Evolutionary conservation across 352 stramenopile species (phyloP).

Genomic region (Ophiocytium majus): DNA sequence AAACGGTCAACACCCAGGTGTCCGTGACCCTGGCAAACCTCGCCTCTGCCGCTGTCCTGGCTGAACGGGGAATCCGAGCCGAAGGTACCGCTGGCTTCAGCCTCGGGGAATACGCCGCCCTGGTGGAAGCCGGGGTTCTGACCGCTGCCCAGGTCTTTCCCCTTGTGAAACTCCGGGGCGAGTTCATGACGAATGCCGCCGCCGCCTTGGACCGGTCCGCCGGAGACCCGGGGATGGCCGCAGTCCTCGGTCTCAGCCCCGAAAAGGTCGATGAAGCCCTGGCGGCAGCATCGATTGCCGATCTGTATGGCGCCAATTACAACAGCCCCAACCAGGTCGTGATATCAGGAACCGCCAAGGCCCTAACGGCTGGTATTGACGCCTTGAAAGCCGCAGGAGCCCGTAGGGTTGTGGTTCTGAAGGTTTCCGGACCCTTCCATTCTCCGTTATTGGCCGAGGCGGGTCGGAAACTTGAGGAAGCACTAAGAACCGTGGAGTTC

Average conservation of each 20-base stretch:
- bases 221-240: neutral
- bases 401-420: neutral
- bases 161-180: neutral
- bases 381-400: neutral
- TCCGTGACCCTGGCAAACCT: neutral
- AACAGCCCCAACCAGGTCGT: neutral
- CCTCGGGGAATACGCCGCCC: conserved; percentile 2
- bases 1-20: neutral
- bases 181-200: neutral
- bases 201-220: too few species aligned
- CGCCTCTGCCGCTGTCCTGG: neutral
- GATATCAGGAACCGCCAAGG: neutral
- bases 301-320: neutral
- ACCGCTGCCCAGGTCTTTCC: neutral
- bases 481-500: neutral
- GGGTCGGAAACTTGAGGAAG: neutral
- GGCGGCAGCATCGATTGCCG: neutral
- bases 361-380: neutral
- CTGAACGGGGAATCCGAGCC: too few species aligned
- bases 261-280: neutral
- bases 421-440: neutral
- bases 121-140: neutral
- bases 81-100: too few species aligned
- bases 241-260: neutral
- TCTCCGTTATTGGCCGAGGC: neutral